Conservation (phyloP, 2,329 filamentous ascomycete species). For the Torrubiellomyces zombiae region DNA sequence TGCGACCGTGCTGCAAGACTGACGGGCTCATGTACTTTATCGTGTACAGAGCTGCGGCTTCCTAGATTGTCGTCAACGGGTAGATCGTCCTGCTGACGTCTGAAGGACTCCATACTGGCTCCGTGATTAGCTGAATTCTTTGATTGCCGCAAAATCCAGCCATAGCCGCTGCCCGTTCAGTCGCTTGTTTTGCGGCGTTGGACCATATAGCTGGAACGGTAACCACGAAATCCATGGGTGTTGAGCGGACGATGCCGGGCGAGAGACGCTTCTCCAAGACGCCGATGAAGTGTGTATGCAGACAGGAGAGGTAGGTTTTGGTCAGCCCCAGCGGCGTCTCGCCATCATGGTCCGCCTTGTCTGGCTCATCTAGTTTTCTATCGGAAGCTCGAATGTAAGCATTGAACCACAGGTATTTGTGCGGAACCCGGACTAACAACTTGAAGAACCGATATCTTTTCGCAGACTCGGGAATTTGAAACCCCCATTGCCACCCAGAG, state of each 20-base stretch:
- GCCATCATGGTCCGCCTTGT: slow-evolving; percentile 12
- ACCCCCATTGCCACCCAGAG: slow-evolving; percentile 30
- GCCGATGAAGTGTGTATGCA: slow-evolving; percentile 30
- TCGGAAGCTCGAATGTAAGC: slow-evolving; percentile 1
- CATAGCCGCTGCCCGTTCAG: slow-evolving; percentile 21
- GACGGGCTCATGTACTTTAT: slow-evolving; percentile 25
- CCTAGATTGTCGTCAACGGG: too few species aligned
- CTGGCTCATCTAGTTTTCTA: slow-evolving; percentile 20
- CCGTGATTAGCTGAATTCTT: slow-evolving; percentile 29
- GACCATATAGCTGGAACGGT: slow-evolving; percentile 45
- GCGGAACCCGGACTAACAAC: slow-evolving; percentile 17
- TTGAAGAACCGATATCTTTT: slow-evolving; percentile 28
- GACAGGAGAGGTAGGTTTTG: slow-evolving; percentile 26
- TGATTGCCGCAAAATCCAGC: slow-evolving; percentile 22
- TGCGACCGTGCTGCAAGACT: slow-evolving; percentile 25
- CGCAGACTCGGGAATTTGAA: slow-evolving; percentile 25
- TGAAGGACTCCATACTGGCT: slow-evolving; percentile 21
- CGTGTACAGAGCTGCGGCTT: slow-evolving; percentile 34
- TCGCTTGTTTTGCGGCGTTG: slow-evolving; percentile 34
- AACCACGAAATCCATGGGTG: slow-evolving; percentile 34
- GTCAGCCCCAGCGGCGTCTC: slow-evolving; percentile 19
- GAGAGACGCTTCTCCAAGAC: slow-evolving; percentile 26
- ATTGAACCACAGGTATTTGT: slow-evolving; percentile 1
- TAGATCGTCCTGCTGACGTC: too few species aligned
- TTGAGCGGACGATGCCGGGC: slow-evolving; percentile 22